Percentiles rank a stretch among this genome's conserved stretches.
These are phyloP conservation scores for Syncephalis plumigaleata DNA, from an alignment of 371 early-diverging fungal species.

Conservation along the genomic window DNA sequence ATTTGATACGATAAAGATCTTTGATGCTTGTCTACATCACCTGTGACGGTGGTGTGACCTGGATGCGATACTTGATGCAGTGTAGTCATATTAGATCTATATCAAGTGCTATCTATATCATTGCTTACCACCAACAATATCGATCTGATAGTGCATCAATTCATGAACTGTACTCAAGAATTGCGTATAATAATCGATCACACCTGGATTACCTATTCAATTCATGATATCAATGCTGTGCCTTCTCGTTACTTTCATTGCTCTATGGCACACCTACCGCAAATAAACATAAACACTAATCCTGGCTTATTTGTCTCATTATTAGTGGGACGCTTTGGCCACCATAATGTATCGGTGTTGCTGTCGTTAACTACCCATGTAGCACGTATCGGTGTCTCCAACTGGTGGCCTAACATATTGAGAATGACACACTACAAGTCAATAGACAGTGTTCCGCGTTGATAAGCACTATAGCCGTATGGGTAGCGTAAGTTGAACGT, in stretches of 20 bases:
- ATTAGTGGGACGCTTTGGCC: neutral
- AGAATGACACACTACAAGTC: too few species aligned
- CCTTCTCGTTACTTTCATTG: too few species aligned
- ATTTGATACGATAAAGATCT: conserved; percentile 36
- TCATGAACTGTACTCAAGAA: conserved; percentile 31
- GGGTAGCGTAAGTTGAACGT: too few species aligned
- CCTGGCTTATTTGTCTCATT: neutral
- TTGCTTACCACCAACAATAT: conserved; percentile 30
- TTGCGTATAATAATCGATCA: conserved; percentile 43
- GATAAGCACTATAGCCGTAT: too few species aligned
- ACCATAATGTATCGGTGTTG: neutral
- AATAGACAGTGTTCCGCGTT: too few species aligned
- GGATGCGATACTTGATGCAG: conserved; percentile 25
- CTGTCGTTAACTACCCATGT: neutral
- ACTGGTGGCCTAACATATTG: neutral
- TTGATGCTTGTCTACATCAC: too few species aligned
- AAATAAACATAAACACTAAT: neutral
- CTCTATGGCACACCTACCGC: neutral
- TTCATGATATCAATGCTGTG: neutral
- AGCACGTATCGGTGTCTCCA: neutral
- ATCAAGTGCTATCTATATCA: neutral
- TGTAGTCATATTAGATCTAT: neutral
- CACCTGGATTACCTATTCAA: conserved; percentile 39
- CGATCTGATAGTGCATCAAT: conserved; percentile 14
- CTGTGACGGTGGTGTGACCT: conserved; percentile 23